phyloP scores from a whole-genome alignment of 2,329 filamentous ascomycete genomes.

The Aspergillus alliaceus region DNA sequence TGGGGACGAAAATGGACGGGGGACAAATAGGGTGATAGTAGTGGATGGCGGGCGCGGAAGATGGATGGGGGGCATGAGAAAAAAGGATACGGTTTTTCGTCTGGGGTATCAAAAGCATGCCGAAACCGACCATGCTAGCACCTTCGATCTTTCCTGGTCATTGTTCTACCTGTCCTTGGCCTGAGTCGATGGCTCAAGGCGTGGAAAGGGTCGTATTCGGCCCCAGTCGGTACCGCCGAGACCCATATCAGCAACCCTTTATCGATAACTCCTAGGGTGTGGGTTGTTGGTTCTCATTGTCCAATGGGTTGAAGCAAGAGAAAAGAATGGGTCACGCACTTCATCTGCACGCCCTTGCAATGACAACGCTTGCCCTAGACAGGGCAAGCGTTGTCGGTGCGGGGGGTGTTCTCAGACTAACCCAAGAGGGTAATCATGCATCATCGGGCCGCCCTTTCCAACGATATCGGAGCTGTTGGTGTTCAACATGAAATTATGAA shows the following conservation, averaged over 20 bases:
- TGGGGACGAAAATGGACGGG: background rate
- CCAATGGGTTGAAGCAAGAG: background rate
- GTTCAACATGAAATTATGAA: no score
- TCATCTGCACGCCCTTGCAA: constrained; percentile 14
- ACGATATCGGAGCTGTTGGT: constrained; percentile 14
- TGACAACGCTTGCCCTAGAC: constrained; percentile 29
- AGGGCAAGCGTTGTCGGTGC: constrained; percentile 9
- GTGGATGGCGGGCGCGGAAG: constrained; percentile 14
- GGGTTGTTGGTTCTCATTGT: background rate
- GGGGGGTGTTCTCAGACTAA: constrained; percentile 2
- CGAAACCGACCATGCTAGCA: constrained; percentile 17
- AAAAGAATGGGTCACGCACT: background rate
- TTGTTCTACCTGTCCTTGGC: constrained; percentile 12
- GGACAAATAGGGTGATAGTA: constrained; percentile 3
- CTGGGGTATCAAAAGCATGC: constrained; percentile 27
- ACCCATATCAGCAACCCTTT: background rate
- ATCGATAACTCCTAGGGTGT: background rate
- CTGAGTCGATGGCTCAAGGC: constrained; percentile 7
- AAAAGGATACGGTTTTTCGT: constrained; percentile 19
- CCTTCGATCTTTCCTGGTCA: constrained; percentile 21
- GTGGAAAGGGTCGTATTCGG: constrained; percentile 3
- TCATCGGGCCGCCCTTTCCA: constrained; percentile 4
- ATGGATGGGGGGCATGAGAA: constrained; percentile 15
- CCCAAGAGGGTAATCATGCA: constrained; percentile 9
- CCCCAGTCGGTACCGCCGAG: background rate